These are phyloP conservation scores for Phialophora tarda DNA, from an alignment of 2,329 filamentous ascomycete genomes.

Conservation along the genomic window DNA sequence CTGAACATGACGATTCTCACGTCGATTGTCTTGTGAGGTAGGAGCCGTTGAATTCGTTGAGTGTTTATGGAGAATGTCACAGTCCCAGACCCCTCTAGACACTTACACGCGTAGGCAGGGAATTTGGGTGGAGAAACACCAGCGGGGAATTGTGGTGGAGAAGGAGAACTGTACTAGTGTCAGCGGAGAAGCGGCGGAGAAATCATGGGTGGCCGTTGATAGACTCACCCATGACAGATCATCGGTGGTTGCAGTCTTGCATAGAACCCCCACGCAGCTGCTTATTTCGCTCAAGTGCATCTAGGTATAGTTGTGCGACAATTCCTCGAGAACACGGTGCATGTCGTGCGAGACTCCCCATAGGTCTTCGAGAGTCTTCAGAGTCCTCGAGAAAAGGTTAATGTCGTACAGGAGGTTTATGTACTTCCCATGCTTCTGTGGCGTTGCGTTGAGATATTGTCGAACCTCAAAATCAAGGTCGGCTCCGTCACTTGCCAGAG, in stretches of 20 bases:
- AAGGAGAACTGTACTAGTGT: background rate
- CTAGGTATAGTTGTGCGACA: conserved; percentile 1
- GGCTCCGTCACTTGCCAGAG: background rate
- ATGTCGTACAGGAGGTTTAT: conserved; percentile 24
- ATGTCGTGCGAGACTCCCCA: conserved; percentile 22
- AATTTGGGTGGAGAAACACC: background rate
- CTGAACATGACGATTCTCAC: conserved; percentile 5
- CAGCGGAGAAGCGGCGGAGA: conserved; percentile 2
- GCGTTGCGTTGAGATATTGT: background rate
- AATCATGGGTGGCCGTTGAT: background rate
- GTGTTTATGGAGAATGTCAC: background rate
- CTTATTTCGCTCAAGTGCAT: background rate
- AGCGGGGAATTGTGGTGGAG: background rate
- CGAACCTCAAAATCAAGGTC: conserved; percentile 3
- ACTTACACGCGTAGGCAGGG: background rate
- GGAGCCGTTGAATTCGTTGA: background rate
- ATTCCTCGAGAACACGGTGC: conserved; percentile 11
- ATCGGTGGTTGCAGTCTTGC: background rate
- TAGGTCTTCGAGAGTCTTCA: conserved; percentile 6
- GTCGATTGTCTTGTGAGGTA: background rate
- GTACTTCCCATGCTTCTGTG: background rate
- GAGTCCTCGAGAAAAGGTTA: conserved; percentile 19
- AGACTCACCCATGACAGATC: background rate
- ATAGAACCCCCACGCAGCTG: background rate
- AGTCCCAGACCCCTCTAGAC: background rate